phyloP scores from a whole-genome alignment of 1,139 yeast species.

The Kurtzmaniella quercitrusa region DNA sequence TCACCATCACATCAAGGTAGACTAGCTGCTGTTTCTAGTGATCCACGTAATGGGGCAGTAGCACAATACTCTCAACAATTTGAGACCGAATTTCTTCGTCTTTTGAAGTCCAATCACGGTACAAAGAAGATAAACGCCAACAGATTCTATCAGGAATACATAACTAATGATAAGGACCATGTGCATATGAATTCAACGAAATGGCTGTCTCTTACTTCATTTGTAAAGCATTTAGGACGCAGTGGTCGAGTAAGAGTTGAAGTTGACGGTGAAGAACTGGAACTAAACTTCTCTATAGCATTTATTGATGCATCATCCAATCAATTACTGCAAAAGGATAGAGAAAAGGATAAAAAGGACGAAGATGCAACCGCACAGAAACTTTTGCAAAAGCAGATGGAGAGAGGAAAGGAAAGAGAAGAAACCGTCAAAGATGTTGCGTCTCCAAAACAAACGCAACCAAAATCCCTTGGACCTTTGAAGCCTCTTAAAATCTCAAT shows the following conservation, averaged over 20 bases:
- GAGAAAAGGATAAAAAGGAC: constrained; percentile 13
- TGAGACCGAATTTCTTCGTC: constrained; percentile 58
- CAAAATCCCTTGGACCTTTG: constrained; percentile 4
- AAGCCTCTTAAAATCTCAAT: not conserved
- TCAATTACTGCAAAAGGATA: constrained; percentile 1
- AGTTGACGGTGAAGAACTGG: constrained; percentile 34
- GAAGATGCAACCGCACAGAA: constrained; percentile 29
- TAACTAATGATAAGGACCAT: constrained; percentile 69
- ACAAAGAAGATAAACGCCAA: constrained; percentile 79
- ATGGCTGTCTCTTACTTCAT: constrained; percentile 70
- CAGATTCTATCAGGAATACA: constrained; percentile 84
- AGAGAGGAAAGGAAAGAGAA: constrained; percentile 30
- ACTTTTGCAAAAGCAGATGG: constrained; percentile 51
- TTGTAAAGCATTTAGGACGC: constrained; percentile 61
- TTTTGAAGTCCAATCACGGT: constrained; percentile 69
- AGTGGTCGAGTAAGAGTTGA: constrained; percentile 58
- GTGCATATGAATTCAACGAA: constrained; percentile 87
- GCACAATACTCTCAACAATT: constrained; percentile 60
- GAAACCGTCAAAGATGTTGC: constrained; percentile 9
- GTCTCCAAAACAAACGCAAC: not conserved
- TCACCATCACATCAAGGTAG: constrained; percentile 73
- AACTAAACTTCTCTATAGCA: constrained; percentile 32
- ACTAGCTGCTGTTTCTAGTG: constrained; percentile 33
- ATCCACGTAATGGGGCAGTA: constrained; percentile 41
- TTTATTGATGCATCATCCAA: constrained; percentile 21